These are phyloP conservation scores for Climacium dendroides DNA, from an alignment of 225 moss, liverwort and hornwort genomes.

Conservation along the genomic window DNA sequence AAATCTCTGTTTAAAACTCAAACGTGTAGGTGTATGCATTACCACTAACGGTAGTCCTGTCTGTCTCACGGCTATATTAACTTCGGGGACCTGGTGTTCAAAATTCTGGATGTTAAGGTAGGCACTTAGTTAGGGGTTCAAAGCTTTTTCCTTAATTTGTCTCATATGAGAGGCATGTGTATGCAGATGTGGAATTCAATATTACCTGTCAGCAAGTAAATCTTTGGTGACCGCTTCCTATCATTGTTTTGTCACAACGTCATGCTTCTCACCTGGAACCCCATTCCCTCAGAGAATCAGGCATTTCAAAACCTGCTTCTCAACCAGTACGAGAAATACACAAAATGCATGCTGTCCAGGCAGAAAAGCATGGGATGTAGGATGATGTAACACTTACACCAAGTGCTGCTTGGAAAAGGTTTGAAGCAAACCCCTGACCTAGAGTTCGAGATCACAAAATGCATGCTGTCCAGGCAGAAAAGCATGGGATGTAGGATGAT, in stretches of 20 bases:
- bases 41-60: background rate
- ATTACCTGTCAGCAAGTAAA: background rate
- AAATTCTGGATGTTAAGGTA: background rate
- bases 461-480: background rate
- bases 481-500: background rate
- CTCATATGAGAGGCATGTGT: background rate
- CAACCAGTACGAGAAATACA: background rate
- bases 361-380: background rate
- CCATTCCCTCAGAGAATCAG: background rate
- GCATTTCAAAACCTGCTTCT: background rate
- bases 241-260: background rate
- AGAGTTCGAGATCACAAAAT: background rate
- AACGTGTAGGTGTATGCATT: background rate
- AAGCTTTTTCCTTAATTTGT: background rate
- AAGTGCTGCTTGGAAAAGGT: slow-evolving; percentile 31
- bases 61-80: background rate
- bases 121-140: background rate
- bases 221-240: background rate
- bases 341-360: background rate
- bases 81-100: background rate
- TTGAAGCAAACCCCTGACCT: slow-evolving; percentile 37
- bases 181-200: background rate
- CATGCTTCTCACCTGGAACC: slow-evolving; percentile 28
- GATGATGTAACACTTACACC: slow-evolving; percentile 14
- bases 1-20: background rate